Evolutionary conservation across 179 eudicot genomes (phyloP), one percentile per base, ranked within the genome.

Genomic region (Silene coronaria): DNA sequence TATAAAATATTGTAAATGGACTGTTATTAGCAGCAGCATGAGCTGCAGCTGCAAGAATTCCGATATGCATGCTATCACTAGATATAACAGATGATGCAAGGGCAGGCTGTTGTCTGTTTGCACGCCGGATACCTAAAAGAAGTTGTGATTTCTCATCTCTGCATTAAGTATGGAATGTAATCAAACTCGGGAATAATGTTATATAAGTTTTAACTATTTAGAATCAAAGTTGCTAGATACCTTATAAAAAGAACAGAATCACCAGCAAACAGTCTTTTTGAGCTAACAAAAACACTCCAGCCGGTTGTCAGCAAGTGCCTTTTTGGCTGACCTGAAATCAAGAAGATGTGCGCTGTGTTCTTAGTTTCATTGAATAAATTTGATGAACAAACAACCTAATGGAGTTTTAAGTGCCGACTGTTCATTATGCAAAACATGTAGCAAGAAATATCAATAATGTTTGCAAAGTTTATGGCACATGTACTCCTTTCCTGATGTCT

Each of bases 1-100:
- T 95, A 76, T 92, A 95, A 84, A 92, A 95, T 75, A 95, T 92
- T 32, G 91, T 89, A 79, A 95, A 95, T 5, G 99, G 99, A 75
- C 99, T 95, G 78, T 88, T 89, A 83, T 95, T 95, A 64, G 97
- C 92, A 30, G 97, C 97, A 55, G 99, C 97, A 80, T 95, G 99
- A 82, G 99, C 97, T 6, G 99, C 99, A 70, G 99, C 99, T 72
- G 97, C 99, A 59, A 95, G 90, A 81, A 95, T 89, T 65, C 99
- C 99, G 51, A 95, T 95, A 81, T 95, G 99, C 99, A 95, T 92
- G 87, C 99, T 95, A 77, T 95, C 99, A 85, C 99, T 92, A n/a
- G 99, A 92, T 85, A 95, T 92, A 80, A 95, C 99, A 64, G 99
- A 95, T 10, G 99, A 95, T 57, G 97, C 92, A 73, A 95, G 93